These are phyloP conservation scores for Agapanthus africanus DNA, from an alignment of 106 monocot genomes.

Conservation along the genomic window DNA sequence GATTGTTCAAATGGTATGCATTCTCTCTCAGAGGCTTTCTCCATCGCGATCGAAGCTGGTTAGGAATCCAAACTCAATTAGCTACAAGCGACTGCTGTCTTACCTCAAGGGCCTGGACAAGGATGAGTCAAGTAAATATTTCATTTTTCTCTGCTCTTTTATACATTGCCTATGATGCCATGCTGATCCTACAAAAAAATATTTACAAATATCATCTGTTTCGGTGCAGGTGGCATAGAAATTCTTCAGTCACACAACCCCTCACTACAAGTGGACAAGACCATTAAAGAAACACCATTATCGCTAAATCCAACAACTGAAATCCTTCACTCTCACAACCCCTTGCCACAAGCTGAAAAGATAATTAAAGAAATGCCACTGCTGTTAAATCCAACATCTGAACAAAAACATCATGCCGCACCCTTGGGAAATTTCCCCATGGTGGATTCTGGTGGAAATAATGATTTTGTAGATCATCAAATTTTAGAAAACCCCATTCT, in stretches of 20 bases:
- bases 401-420: not conserved
- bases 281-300: not conserved
- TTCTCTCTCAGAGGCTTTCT: slow-evolving; percentile 1
- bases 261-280: not conserved
- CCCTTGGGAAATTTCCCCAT: not conserved
- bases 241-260: not conserved
- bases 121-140: slow-evolving; percentile 7
- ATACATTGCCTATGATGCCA: not conserved
- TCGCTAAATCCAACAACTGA: not conserved
- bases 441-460: not conserved
- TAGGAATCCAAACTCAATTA: slow-evolving; percentile 2
- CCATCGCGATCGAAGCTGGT: slow-evolving; percentile 6
- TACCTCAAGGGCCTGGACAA: slow-evolving; percentile 6
- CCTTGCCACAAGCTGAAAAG: not conserved
- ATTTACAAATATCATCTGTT: not conserved
- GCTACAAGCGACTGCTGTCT: slow-evolving; percentile 6
- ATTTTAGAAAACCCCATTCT: not conserved
- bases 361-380: not conserved
- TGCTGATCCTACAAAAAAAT: no score
- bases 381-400: not conserved
- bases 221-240: slow-evolving; percentile 1
- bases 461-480: not conserved
- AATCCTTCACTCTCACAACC: not conserved
- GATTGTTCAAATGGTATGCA: not conserved
- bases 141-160: not conserved